Evolutionary conservation across 2,329 filamentous ascomycete genomes (phyloP).

Genomic region (Aspergillus sp.): DNA sequence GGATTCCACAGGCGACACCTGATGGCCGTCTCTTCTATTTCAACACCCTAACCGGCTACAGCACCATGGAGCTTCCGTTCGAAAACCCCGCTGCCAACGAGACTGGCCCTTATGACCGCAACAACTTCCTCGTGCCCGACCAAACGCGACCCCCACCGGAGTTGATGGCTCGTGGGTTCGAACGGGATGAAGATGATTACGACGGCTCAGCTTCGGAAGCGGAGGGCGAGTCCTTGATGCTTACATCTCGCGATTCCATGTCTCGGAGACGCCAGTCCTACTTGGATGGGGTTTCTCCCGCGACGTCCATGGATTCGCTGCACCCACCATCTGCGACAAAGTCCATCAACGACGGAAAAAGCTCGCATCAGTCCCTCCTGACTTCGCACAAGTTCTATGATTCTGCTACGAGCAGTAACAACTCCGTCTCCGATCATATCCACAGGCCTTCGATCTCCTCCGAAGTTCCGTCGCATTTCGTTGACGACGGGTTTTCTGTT

Average conservation of each 20-base stretch:
- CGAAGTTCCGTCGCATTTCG: constrained; percentile 75
- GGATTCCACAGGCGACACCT: constrained; percentile 95
- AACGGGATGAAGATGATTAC: constrained; percentile 86
- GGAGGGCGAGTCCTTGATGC: constrained; percentile 73
- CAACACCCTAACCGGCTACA: constrained; percentile 95
- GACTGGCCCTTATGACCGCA: constrained; percentile 82
- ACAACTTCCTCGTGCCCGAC: constrained; percentile 84
- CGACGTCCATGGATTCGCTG: constrained; percentile 88
- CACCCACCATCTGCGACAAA: constrained; percentile 66
- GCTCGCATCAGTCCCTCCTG: constrained; percentile 18
- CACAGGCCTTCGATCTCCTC: constrained; percentile 47
- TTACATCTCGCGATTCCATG: constrained; percentile 68
- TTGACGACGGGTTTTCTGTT: constrained; percentile 80
- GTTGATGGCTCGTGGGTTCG: constrained; percentile 80
- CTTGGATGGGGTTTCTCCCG: constrained; percentile 74
- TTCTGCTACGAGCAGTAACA: constrained; percentile 54
- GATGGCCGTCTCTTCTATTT: constrained; percentile 96
- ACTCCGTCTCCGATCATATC: constrained; percentile 57
- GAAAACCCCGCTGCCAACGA: constrained; percentile 85
- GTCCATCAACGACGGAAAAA: constrained; percentile 57
- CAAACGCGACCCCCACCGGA: constrained; percentile 87
- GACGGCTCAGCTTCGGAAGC: constrained; percentile 87
- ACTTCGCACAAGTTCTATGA: constrained; percentile 27
- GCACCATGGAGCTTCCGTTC: constrained; percentile 88
- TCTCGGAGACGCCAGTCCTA: constrained; percentile 67